Conservation (phyloP, 805 yeast species). For the Barnettozyma sucrosica region DNA sequence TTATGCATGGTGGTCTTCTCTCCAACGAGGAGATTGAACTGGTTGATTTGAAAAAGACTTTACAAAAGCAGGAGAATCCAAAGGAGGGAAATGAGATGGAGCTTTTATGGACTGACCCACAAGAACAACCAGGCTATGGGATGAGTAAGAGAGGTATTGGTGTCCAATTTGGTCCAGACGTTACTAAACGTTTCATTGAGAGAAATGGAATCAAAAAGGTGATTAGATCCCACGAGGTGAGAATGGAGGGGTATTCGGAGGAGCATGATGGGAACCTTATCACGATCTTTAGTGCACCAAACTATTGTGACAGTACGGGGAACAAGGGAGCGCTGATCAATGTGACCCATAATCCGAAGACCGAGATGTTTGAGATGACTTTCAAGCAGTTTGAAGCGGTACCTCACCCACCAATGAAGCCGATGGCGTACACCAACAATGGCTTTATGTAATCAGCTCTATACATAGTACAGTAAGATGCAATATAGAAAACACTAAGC, state of each 20-base stretch:
- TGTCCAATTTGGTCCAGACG: slow-evolving; percentile 93
- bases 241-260: slow-evolving; percentile 82
- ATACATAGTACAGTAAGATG: neutral
- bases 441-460: neutral
- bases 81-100: slow-evolving; percentile 94
- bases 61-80: slow-evolving; percentile 83
- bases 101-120: slow-evolving; percentile 96
- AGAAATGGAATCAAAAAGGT: slow-evolving; percentile 68
- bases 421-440: slow-evolving; percentile 81
- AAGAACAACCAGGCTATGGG: slow-evolving; percentile 65
- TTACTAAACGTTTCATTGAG: slow-evolving; percentile 74
- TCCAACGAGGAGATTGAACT: slow-evolving; percentile 67
- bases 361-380: slow-evolving; percentile 35
- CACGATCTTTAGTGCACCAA: slow-evolving; percentile 98
- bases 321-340: slow-evolving; percentile 88
- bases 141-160: slow-evolving; percentile 95
- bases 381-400: slow-evolving; percentile 71
- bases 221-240: slow-evolving; percentile 91
- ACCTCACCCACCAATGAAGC: slow-evolving; percentile 84
- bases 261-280: slow-evolving; percentile 84
- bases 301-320: slow-evolving; percentile 90
- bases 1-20: slow-evolving; percentile 95
- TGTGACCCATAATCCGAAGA: slow-evolving; percentile 35
- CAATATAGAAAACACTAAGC: neutral
- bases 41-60: slow-evolving; percentile 65